These are phyloP conservation scores for Coemansia sp. DNA, from an alignment of 192 early-diverging fungal genomes.

Conservation along the genomic window DNA sequence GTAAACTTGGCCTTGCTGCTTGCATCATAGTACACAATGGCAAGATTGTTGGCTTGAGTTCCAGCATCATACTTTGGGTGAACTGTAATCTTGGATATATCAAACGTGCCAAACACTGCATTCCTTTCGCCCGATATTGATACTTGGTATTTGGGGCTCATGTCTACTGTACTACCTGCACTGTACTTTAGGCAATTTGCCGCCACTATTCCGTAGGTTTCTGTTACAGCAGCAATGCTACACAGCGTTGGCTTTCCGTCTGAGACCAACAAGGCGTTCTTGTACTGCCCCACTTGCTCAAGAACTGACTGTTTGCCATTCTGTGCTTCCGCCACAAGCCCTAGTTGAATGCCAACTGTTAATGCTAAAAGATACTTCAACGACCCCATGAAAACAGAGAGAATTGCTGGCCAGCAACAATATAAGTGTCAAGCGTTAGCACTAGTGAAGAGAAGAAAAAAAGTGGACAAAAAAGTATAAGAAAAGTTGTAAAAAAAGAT, in stretches of 20 bases:
- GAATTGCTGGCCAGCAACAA: constrained; percentile 1
- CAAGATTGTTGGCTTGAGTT: constrained; percentile 7
- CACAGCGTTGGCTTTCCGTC: constrained; percentile 14
- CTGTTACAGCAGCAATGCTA: constrained; percentile 10
- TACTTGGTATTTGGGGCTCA: constrained; percentile 7
- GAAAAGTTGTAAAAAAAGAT: not conserved
- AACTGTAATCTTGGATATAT: not conserved
- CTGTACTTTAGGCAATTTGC: constrained; percentile 14
- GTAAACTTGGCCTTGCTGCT: not conserved
- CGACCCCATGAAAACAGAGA: not conserved
- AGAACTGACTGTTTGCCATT: not conserved
- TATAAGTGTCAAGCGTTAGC: not conserved
- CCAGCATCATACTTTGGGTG: not conserved
- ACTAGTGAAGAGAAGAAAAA: not conserved
- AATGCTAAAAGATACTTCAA: not conserved
- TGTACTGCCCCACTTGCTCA: constrained; percentile 2
- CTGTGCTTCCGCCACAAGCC: not conserved
- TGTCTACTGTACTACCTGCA: not conserved
- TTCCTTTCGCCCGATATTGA: not conserved
- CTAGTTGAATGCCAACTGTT: not conserved
- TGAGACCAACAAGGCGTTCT: constrained; percentile 12
- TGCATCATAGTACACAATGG: constrained; percentile 15
- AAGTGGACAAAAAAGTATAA: not conserved
- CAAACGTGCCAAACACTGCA: not conserved
- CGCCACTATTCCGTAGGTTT: constrained; percentile 4